phyloP scores from a whole-genome alignment of 2,329 filamentous ascomycete species.

The Trichophyton equinum region DNA sequence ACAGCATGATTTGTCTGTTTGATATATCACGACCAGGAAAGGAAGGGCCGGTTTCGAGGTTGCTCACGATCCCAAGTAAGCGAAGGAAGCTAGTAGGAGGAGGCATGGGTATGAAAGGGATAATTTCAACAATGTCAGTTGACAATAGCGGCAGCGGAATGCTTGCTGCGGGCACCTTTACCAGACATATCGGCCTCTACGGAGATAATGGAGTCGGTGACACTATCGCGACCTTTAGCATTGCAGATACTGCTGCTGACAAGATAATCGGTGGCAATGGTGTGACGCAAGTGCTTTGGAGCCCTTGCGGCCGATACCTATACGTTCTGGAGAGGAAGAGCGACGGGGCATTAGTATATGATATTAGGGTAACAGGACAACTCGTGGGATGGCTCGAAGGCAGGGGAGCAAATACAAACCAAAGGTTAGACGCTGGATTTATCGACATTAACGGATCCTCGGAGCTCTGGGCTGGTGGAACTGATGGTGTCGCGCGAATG shows the following conservation, averaged over 20 bases:
- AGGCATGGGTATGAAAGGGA: slow-evolving; percentile 42
- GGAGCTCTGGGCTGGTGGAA: slow-evolving; percentile 49
- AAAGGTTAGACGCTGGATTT: slow-evolving; percentile 46
- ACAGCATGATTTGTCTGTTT: slow-evolving; percentile 43
- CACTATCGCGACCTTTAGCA: slow-evolving; percentile 39
- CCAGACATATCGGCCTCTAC: slow-evolving; percentile 45
- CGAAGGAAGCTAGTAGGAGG: slow-evolving; percentile 36
- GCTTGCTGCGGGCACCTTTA: slow-evolving; percentile 46
- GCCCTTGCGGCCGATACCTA: slow-evolving; percentile 45
- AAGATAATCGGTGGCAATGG: slow-evolving; percentile 38
- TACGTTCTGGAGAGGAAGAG: slow-evolving; percentile 47
- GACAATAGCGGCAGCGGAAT: slow-evolving; percentile 33
- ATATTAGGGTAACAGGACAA: slow-evolving; percentile 43
- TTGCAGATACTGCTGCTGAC: slow-evolving; percentile 31
- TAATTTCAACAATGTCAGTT: slow-evolving; percentile 41
- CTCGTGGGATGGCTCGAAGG: slow-evolving; percentile 40
- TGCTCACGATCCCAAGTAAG: slow-evolving; percentile 39
- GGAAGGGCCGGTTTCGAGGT: slow-evolving; percentile 34
- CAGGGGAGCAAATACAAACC: slow-evolving; percentile 38
- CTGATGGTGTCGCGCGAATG: slow-evolving; percentile 41
- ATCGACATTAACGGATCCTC: slow-evolving; percentile 27
- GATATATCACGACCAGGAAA: slow-evolving; percentile 38
- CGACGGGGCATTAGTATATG: slow-evolving; percentile 45
- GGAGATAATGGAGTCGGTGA: slow-evolving; percentile 38
- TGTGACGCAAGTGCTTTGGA: slow-evolving; percentile 46